Evolutionary conservation across 371 early-diverging fungal species (phyloP), one percentile per base, ranked within the genome.

Genomic region (Cladochytrium tenue): DNA sequence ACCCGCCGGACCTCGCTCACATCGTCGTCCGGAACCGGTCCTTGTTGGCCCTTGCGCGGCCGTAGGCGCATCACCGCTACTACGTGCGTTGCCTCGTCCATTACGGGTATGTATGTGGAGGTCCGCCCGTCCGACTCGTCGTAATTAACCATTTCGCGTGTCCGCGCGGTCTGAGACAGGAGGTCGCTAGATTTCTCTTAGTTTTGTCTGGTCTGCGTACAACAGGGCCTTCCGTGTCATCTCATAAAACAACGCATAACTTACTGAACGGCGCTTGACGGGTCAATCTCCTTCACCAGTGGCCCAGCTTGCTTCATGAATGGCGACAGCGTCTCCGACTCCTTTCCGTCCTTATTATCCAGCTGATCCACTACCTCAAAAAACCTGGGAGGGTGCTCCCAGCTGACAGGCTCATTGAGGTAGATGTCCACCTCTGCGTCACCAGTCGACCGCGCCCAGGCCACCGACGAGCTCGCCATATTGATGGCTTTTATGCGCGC

Each of bases 401-500:
- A 59, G 2, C 28, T 28, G 7, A 56, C 58, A 23, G 65, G 70
- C 32, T 63, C 62, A 35, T 64, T 62, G 1, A 70, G 27, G 58
- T 64, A 72, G 27, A 72, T 57, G 27, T 53, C 25, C n/a, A 72
- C 61, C 30, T 72, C 66, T 17, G 63, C 61, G 43, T 68, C 72
- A 13, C 67, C 71, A 63, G 30, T 53, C 51, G 57, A 26, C 64
- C 68, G 5, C 63, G 59, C 60, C 59, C 68, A 78, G 27, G 53
- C 62, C 13, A 58, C 31, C 2, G 79, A 70, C 7, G 79, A 67
- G 32, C 69, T 59, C 1, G 75, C 76, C 13, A 81, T 61, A 20
- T 65, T 62, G 34, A 76, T 71, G 3, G 73, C 59, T 52, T 74
- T 74, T 23, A 70, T 61, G n/a, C 76, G 70, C 4, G 58, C 52